Evolutionary conservation across 2,329 filamentous ascomycete genomes (phyloP), one percentile per base, ranked within the genome.

Genomic region (Chaetomium globosum): DNA sequence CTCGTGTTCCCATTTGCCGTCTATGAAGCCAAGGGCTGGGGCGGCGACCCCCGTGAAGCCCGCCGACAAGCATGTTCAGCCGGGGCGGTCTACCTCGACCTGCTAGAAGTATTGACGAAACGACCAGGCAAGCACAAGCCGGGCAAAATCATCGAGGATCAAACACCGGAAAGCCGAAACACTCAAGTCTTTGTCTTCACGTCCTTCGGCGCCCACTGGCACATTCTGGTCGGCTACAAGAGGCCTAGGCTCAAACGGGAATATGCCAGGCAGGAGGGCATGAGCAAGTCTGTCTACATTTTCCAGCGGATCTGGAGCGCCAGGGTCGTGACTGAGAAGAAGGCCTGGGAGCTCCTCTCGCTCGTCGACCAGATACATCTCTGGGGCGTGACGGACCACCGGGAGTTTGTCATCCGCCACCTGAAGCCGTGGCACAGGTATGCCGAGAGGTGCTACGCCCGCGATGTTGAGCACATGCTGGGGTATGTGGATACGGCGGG

Each of bases 321-420:
- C 19, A 49, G 57, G 28, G 46, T 28, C 30, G 46, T 59, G n/a
- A 59, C 43, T 5, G 57, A 59, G 30, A 1, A 9, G 57, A 59
- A 59, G 46, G 57, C 57, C 4, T 59, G 57, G 57, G 43, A 59
- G 46, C 46, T 52, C n/a, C 16, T 59, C 46, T 51, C n/a, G 30
- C 30, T 59, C 46, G 10, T 59, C 46, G 57, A 59, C 43, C 57
- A 59, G n/a, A 59, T 59, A 49, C 46, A 59, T 19, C 43, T 51
- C 46, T 59, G 57, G 57, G 57, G 57, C 7, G 57, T 51, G 46
- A 59, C 57, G 43, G 46, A 49, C 10, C 46, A 59, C 30, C 57
- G 57, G n/a, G 57, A 59, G 26, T 59, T 59, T 59, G 57, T 59
- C 43, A 59, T 59, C 46, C 57, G 46, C 2, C 57, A 59, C 30